Conservation (phyloP, 768 basidiomycete species). For the Pisolithus orientalis region DNA sequence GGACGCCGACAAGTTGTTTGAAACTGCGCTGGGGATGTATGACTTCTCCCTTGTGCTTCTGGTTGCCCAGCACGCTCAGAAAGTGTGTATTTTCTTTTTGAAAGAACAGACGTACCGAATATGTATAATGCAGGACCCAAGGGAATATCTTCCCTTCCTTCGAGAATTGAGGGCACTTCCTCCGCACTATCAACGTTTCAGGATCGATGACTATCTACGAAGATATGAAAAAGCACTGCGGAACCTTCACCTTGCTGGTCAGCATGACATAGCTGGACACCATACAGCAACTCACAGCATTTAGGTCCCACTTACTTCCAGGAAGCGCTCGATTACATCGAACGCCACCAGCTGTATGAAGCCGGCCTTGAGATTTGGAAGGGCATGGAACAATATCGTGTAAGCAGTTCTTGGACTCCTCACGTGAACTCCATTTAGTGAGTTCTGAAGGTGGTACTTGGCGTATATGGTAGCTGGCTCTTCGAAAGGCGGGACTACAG, state of each 20-base stretch:
- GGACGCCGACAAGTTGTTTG: constrained; percentile 85
- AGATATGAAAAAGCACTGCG: constrained; percentile 67
- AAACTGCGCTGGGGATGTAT: constrained; percentile 97
- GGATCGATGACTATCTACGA: constrained; percentile 89
- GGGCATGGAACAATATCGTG: constrained; percentile 56
- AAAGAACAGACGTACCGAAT: neutral
- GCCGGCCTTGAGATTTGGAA: constrained; percentile 72
- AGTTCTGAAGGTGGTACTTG: constrained; percentile 51
- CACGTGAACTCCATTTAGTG: constrained; percentile 4
- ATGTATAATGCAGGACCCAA: constrained; percentile 65
- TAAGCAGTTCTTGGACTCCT: constrained; percentile 24
- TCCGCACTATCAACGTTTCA: constrained; percentile 77
- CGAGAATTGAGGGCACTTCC: constrained; percentile 75
- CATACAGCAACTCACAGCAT: constrained; percentile 3
- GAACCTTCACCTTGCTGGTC: constrained; percentile 73
- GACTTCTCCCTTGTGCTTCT: constrained; percentile 94
- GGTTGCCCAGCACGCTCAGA: constrained; percentile 96
- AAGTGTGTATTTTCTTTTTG: constrained; percentile 43
- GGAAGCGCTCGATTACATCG: constrained; percentile 76
- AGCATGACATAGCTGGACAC: constrained; percentile 1
- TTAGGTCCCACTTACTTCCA: constrained; percentile 66
- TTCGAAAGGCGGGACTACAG: constrained; percentile 79
- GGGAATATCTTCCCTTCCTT: constrained; percentile 96
- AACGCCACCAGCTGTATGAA: constrained; percentile 69
- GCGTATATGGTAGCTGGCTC: constrained; percentile 80